phyloP scores from a whole-genome alignment of 1,139 yeast genomes.

The Taiozyma sp. region DNA sequence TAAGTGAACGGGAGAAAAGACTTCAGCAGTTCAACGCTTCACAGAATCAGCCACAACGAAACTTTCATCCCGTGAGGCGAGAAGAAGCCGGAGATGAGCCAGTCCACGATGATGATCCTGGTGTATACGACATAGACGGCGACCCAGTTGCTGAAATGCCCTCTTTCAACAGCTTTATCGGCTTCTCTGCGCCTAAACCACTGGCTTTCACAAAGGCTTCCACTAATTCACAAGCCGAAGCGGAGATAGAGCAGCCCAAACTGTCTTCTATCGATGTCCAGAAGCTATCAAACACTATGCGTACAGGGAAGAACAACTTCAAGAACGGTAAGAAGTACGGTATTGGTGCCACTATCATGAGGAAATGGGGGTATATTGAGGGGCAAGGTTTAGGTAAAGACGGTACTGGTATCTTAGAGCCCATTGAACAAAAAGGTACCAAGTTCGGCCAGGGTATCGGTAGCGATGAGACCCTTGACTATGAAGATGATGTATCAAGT shows the following conservation, averaged over 20 bases:
- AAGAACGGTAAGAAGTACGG: conserved; percentile 47
- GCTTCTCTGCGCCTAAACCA: conserved; percentile 1
- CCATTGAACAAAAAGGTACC: conserved; percentile 64
- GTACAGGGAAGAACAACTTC: conserved; percentile 10
- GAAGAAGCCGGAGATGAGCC: background rate
- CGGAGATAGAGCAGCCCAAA: conserved; percentile 3
- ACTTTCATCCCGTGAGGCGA: background rate
- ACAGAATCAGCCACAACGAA: background rate
- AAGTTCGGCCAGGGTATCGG: conserved; percentile 77
- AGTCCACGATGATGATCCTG: background rate
- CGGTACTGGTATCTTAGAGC: conserved; percentile 69
- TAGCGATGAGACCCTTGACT: conserved; percentile 14
- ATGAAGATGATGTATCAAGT: conserved; percentile 16
- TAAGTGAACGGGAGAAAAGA: background rate
- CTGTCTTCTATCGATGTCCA: conserved; percentile 15
- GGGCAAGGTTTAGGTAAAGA: conserved; percentile 79
- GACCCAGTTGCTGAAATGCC: background rate
- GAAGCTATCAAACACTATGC: conserved; percentile 5
- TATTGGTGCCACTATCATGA: conserved; percentile 74
- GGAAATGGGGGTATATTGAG: conserved; percentile 79
- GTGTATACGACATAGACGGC: background rate
- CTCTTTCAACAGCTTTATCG: background rate
- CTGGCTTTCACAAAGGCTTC: conserved; percentile 6
- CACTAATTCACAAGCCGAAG: background rate
- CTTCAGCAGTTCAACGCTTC: background rate